phyloP scores from a whole-genome alignment of 768 basidiomycete genomes.

The Mycena galopus region DNA sequence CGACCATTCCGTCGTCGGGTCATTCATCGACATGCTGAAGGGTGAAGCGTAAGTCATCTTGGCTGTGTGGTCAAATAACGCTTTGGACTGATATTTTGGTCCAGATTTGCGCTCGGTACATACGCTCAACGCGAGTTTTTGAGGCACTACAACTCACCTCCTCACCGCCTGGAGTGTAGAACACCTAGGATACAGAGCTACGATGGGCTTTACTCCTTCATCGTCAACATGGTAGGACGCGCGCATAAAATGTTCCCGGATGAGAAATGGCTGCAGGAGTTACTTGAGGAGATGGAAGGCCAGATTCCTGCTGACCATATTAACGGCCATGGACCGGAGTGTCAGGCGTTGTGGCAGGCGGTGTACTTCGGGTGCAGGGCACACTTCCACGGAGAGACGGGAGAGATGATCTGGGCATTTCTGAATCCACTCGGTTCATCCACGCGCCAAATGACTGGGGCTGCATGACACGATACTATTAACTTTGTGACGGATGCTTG shows the following conservation, averaged over 20 bases:
- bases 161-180: neutral
- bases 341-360: neutral
- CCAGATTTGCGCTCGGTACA: neutral
- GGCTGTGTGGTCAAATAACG: neutral
- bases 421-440: neutral
- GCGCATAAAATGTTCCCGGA: neutral
- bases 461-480: neutral
- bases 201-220: neutral
- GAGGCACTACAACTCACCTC: neutral
- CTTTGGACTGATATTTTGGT: neutral
- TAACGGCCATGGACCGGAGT: neutral
- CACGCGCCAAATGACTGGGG: neutral
- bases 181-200: neutral
- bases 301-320: neutral
- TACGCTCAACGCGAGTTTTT: neutral
- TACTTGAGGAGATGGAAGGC: neutral
- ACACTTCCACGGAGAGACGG: conserved; percentile 1
- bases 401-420: neutral
- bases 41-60: neutral
- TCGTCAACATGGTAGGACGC: neutral
- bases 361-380: neutral
- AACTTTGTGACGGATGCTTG: neutral
- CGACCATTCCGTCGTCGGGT: neutral
- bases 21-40: neutral
- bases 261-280: neutral